These are phyloP conservation scores for Trichoderma orchidacearum DNA, from an alignment of 495 filamentous ascomycete species.

Conservation along the genomic window DNA sequence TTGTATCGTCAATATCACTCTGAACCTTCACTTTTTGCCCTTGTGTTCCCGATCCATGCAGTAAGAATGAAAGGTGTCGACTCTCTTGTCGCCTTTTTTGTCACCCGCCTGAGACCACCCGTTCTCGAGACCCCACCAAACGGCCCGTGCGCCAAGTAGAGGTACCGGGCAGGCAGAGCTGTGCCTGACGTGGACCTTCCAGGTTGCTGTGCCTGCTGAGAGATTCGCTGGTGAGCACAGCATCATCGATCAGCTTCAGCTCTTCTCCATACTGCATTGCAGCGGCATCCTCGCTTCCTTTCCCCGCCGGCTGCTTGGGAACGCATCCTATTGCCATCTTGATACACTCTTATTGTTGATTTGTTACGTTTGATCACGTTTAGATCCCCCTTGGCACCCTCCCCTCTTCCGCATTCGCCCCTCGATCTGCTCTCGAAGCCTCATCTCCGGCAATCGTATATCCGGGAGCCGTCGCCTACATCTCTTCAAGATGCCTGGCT, in stretches of 20 bases:
- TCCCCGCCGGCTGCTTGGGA: neutral
- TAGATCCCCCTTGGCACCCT: neutral
- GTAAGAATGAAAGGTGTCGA: too few species aligned
- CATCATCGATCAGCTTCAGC: neutral
- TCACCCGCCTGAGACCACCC: too few species aligned
- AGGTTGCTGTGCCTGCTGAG: neutral
- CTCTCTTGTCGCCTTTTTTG: neutral
- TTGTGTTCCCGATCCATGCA: too few species aligned
- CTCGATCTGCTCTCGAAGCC: neutral
- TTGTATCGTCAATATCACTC: too few species aligned
- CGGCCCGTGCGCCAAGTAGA: neutral
- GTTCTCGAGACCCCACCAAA: neutral
- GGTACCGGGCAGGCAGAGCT: conserved; percentile 15
- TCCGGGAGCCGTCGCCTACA: neutral
- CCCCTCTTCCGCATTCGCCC: neutral
- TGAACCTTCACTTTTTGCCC: too few species aligned
- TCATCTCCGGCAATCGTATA: neutral
- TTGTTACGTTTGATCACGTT: too few species aligned
- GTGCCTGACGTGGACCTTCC: conserved; percentile 18
- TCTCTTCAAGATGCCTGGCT: conserved; percentile 57
- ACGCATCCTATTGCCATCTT: too few species aligned
- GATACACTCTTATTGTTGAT: too few species aligned
- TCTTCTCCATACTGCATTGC: neutral
- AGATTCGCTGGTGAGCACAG: too few species aligned
- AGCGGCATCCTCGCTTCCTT: neutral